Evolutionary conservation across 257 asterid genomes (phyloP), one percentile per base, ranked within the genome.

Genomic region (Gynochthodes officinalis): DNA sequence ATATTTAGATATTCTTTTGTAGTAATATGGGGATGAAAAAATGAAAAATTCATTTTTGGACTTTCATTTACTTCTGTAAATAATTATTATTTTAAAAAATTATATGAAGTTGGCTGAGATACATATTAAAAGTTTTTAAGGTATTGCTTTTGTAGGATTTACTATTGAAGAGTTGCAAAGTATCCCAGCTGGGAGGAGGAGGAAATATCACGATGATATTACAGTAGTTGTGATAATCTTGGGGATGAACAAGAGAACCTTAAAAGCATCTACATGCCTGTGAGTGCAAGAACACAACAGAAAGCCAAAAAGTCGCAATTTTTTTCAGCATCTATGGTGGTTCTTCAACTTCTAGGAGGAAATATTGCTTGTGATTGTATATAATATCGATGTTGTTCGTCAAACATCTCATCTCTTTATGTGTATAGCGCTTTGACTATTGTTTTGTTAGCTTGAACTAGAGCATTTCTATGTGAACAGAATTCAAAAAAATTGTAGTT

Each of bases 141-240:
- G 15, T 19, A 57, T 40, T 53, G 15, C 58, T 28, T 14, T 76
- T 79, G 35, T 85, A 94, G 97, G 97, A 72, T 88, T 94, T 69
- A 94, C 95, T 44, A 82, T 83, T 86, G 96, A 91, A 75, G 99
- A 94, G 85, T 81, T 94, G 82, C 86, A 85, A 96, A 89, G 87
- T 57, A 81, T 91, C 76, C 99, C 99, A 35, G 97, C 95, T 70
- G 99, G 97, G 70, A 87, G 96, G 71, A 83, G 97, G 46, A 82
- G 99, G 48, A 89, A 88, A 77, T 94, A 94, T 77, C 99, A 94
- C 1, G 97, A 94, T n/a, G 98, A 94, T 61, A 90, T 91, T 6
- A 89, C 98, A 8, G 97, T 87, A 11, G 89, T 94, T 21, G 99
- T 94, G 46, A 83, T 94, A 11, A 82, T 88, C 15, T 82, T 94